phyloP scores from a whole-genome alignment of 2,329 filamentous ascomycete genomes.

The Penicillium griseofulvum region DNA sequence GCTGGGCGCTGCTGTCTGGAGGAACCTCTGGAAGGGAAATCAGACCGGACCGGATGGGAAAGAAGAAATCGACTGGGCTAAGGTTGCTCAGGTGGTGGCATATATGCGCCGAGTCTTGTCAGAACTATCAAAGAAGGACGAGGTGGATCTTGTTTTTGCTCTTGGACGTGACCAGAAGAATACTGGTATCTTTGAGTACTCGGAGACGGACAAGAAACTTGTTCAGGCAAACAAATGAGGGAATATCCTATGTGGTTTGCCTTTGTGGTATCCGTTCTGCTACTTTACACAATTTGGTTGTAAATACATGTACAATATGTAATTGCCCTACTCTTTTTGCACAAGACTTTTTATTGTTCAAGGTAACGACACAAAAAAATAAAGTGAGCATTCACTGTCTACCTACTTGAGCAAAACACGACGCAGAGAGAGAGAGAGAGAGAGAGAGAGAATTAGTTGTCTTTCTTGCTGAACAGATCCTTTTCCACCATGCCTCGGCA shows the following conservation, averaged over 20 bases:
- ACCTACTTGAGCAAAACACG: neutral
- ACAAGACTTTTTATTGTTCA: neutral
- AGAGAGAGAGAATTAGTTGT: constrained; percentile 4
- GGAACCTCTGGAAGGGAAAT: constrained; percentile 81
- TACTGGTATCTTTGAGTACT: constrained; percentile 34
- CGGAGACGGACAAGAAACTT: constrained; percentile 38
- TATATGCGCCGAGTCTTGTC: constrained; percentile 61
- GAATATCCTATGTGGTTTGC: neutral
- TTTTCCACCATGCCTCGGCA: constrained; percentile 84
- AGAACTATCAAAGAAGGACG: constrained; percentile 53
- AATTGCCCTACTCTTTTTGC: constrained; percentile 2
- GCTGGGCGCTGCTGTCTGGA: constrained; percentile 72
- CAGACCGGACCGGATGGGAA: constrained; percentile 40
- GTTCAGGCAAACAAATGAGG: constrained; percentile 32
- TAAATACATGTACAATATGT: constrained; percentile 16
- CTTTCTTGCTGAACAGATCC: constrained; percentile 60
- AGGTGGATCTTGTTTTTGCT: constrained; percentile 56
- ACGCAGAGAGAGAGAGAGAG: neutral
- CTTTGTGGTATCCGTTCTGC: neutral
- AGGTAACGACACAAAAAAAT: neutral
- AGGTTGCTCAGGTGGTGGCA: constrained; percentile 60
- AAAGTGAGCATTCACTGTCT: neutral
- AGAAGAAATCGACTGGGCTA: constrained; percentile 57
- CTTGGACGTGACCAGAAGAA: constrained; percentile 40
- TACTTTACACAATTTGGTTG: constrained; percentile 3